These are phyloP conservation scores for Xylariaceae sp. DNA, from an alignment of 2,329 filamentous ascomycete genomes.

Conservation along the genomic window DNA sequence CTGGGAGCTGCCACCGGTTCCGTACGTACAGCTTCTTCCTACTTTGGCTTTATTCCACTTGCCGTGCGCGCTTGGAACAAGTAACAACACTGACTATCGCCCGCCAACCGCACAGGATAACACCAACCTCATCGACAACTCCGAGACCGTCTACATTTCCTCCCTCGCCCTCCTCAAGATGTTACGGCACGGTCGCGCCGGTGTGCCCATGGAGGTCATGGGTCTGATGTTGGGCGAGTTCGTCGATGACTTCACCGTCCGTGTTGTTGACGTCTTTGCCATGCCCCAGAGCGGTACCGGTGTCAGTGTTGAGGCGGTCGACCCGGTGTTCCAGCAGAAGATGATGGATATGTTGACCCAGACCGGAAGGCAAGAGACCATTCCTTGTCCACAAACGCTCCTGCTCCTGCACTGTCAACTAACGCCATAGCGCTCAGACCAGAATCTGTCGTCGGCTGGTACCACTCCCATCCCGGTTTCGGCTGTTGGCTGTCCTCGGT, in stretches of 20 bases:
- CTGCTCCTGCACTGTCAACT: too few species aligned
- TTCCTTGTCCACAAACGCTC: too few species aligned
- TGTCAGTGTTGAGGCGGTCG: slow-evolving; percentile 96
- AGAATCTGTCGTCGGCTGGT: slow-evolving; percentile 98
- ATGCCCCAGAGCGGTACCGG: slow-evolving; percentile 99
- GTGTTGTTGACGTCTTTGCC: slow-evolving; percentile 97
- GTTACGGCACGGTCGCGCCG: slow-evolving; percentile 93
- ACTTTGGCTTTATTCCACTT: neutral
- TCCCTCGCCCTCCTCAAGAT: slow-evolving; percentile 97
- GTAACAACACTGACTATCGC: slow-evolving; percentile 1
- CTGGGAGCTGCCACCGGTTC: slow-evolving; percentile 59
- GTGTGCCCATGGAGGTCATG: slow-evolving; percentile 99
- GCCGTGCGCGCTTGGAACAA: too few species aligned
- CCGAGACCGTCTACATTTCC: slow-evolving; percentile 98
- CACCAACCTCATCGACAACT: slow-evolving; percentile 91
- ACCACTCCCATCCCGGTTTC: slow-evolving; percentile 98
- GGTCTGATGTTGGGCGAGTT: slow-evolving; percentile 98
- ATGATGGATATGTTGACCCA: slow-evolving; percentile 99
- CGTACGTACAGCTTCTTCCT: slow-evolving; percentile 43
- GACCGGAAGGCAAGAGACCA: slow-evolving; percentile 74
- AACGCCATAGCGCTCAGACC: slow-evolving; percentile 53
- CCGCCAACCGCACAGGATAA: slow-evolving; percentile 66
- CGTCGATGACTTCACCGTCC: slow-evolving; percentile 97
- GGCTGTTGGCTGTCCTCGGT: slow-evolving; percentile 98
- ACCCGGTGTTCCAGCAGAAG: slow-evolving; percentile 98